Evolutionary conservation across 2,329 filamentous ascomycete genomes (phyloP).

Genomic region (Diaporthe capsici): DNA sequence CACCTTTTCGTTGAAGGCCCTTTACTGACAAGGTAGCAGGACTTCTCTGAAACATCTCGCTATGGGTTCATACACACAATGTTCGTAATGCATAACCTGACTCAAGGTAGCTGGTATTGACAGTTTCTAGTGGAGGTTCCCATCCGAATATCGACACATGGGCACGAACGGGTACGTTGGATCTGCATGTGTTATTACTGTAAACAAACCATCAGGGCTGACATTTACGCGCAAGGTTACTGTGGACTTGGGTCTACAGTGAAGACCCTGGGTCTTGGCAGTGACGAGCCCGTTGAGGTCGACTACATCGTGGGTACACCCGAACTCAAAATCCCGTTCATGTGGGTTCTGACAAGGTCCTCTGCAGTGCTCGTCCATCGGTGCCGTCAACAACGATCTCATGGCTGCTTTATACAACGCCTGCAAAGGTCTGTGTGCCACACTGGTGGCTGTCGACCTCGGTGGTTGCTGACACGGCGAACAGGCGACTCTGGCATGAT

Average conservation of each 20-base stretch:
- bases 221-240: conserved; percentile 67
- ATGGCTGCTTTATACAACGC: conserved; percentile 70
- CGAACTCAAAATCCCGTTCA: background rate
- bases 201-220: conserved; percentile 19
- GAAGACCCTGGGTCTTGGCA: conserved; percentile 71
- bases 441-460: conserved; percentile 20
- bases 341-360: conserved; percentile 41
- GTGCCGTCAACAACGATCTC: conserved; percentile 78
- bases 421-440: conserved; percentile 61
- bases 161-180: conserved; percentile 56
- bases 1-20: background rate
- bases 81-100: conserved; percentile 60
- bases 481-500: conserved; percentile 59
- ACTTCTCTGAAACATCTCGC: conserved; percentile 80
- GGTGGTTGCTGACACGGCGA: conserved; percentile 44
- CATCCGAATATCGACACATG: conserved; percentile 61
- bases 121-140: conserved; percentile 64
- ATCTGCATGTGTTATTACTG: conserved; percentile 43
- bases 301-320: conserved; percentile 76
- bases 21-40: conserved; percentile 50
- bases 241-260: conserved; percentile 80
- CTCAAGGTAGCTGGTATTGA: conserved; percentile 13
- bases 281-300: conserved; percentile 70
- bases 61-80: conserved; percentile 90
- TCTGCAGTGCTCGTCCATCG: conserved; percentile 81